Base-by-base conservation (phyloP, 2,329 filamentous ascomycete genomes). In the Colletotrichum sidae region DNA sequence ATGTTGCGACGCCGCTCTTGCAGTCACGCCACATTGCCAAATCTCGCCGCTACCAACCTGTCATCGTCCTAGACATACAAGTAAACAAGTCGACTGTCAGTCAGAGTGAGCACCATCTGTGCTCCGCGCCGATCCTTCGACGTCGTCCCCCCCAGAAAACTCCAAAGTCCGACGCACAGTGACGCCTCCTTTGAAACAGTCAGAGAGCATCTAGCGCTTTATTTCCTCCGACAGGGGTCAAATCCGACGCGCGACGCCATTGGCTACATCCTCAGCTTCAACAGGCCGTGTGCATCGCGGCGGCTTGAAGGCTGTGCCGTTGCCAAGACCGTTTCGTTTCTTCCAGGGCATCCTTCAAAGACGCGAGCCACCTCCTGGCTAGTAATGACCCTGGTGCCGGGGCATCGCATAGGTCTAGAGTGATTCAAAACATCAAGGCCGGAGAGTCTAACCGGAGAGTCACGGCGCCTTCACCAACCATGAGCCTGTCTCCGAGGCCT, bases 321-420 rank as follows among this genome's bases (percentile, higher is more conserved):
- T 66, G 63, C 58, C 63, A 56, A 45, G 44, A 63, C n/a, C 57
- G 63, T 66, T 66, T 66, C 63, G 58, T 66, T 66, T 66, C 63
- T 47, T 45, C 63, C 13, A 47, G 63, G 58, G 41, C 41, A 52
- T 47, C 53, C 53, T 57, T 47, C 45, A 7, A 57, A 39, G 42
- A 56, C 58, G 63, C 58, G 52, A 52, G 63, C 52, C 35, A 42
- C 46, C 45, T 55, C 41, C 25, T 62, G 51, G 25, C 46, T 42
- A 1, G 35, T 35, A 50, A n/a, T n/a, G n/a, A 53, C 33, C 52
- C 58, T 63, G 58, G 56, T 41, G 42, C 59, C 13, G 13, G 42
- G 13, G 13, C 42, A 8, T 44, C 15, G 25, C 25, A 25, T 25
- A 25, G 25, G 4, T 25, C 25, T 25, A 25, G 25, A 25, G 25